Base-by-base conservation (phyloP, 768 basidiomycete species). In the Lentinula raphanica region DNA sequence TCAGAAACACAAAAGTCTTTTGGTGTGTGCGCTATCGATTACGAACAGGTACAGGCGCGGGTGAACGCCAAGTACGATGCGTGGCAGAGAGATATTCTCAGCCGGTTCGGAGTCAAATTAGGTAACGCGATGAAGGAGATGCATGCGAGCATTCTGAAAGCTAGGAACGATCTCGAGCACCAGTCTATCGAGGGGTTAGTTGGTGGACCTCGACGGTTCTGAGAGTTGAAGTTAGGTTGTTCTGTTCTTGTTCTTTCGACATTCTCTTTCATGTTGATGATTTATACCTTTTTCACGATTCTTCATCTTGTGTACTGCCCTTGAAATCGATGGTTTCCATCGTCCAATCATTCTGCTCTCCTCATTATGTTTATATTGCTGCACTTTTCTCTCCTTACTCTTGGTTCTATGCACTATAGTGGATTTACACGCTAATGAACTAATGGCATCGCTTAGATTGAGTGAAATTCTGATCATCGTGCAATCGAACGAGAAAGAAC, bases 31-130 rank as follows among this genome's bases (percentile, higher is more conserved):
- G 84, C 95, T 44, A 88, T 99, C 65, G 92, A 98, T 72, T 99
- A 98, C 71, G 96, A 98, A 71, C 95, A 96, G 71, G 97, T 98
- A 27, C 97, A 99, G 73, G 84, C 92, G 45, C 83, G 95, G 63
- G 97, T 99, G 66, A 98, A 98, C 71, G 93, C 95, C 59, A 98
- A 98, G 76, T 99, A 99, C 70, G 97, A 98, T 69, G 78, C 92
- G 19, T 98, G 97, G 96, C 96, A 98, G 77, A 80, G 89, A 60
- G 97, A 99, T 65, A 93, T 99, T 60, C 76, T 98, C 63, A 87
- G 85, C 61, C 80, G 94, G 48, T 98, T 98, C 67, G 96, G 97
- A 3, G 82, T 84, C 60, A 98, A 97, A 77, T 80, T 99, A 58
- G 93, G 94, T 3, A 88, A 88, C 60, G 88, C 88, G 55, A 98